These are phyloP conservation scores for Rubus idaeus DNA, from an alignment of 306 rosid species.

Conservation along the genomic window DNA sequence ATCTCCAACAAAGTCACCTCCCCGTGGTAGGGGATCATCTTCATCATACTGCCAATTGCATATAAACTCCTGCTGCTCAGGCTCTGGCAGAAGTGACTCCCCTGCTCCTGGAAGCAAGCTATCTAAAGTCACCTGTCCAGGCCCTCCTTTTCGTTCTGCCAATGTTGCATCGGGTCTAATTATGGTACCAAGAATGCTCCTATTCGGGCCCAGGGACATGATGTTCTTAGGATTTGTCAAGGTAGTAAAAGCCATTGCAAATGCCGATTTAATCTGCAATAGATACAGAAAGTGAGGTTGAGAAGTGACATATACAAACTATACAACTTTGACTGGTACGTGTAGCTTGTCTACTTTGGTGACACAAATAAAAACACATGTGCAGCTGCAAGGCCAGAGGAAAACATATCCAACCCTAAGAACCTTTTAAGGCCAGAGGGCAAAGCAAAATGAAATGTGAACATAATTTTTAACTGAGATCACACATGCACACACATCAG, in stretches of 20 bases:
- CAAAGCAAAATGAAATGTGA: background rate
- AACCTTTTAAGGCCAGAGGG: background rate
- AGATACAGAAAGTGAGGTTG: background rate
- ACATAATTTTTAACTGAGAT: background rate
- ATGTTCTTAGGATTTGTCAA: constrained; percentile 74
- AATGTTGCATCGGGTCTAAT: constrained; percentile 77
- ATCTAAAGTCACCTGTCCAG: constrained; percentile 61
- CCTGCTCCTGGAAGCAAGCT: constrained; percentile 97
- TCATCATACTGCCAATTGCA: constrained; percentile 84
- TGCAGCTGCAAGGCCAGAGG: background rate
- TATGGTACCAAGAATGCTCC: constrained; percentile 96
- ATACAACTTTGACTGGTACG: background rate
- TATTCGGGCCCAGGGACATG: constrained; percentile 56
- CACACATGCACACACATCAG: background rate
- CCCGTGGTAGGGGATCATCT: constrained; percentile 79
- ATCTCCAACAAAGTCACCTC: constrained; percentile 29
- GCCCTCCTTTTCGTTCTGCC: constrained; percentile 79
- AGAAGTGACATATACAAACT: background rate
- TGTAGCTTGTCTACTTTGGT: background rate
- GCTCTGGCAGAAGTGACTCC: constrained; percentile 49
- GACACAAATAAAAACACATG: background rate
- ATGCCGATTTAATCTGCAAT: constrained; percentile 84
- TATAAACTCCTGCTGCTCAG: constrained; percentile 46
- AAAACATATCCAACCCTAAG: background rate
- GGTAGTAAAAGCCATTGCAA: constrained; percentile 71